Conservation (phyloP, 257 asterid genomes). For the Ligustrum vulgare region DNA sequence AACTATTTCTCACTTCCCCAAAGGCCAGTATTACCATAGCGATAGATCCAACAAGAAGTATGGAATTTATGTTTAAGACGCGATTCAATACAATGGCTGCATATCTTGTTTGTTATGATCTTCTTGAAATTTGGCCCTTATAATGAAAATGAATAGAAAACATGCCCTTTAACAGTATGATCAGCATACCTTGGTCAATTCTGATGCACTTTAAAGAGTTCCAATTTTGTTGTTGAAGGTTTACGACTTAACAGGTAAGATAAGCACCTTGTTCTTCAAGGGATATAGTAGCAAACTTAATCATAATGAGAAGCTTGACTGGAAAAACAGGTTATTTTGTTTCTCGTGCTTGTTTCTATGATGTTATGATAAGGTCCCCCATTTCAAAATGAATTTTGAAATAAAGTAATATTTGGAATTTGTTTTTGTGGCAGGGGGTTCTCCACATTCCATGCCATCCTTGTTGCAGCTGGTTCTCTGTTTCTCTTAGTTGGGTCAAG, state of each 20-base stretch:
- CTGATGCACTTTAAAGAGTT: conserved; percentile 25
- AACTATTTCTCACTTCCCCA: neutral
- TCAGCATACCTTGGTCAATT: conserved; percentile 22
- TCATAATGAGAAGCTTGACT: conserved; percentile 63
- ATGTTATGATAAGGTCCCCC: neutral
- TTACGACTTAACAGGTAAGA: conserved; percentile 70
- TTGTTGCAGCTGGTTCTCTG: conserved; percentile 64
- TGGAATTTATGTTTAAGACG: neutral
- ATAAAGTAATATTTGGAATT: neutral
- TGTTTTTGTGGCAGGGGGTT: conserved; percentile 63
- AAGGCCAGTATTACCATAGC: neutral
- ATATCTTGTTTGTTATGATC: neutral
- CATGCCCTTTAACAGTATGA: neutral
- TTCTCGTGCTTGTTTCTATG: conserved; percentile 9
- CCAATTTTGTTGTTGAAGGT: conserved; percentile 62
- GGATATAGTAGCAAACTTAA: conserved; percentile 71
- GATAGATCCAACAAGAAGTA: neutral
- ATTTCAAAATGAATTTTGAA: conserved; percentile 9
- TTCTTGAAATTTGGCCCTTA: conserved; percentile 16
- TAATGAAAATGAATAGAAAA: conserved; percentile 4
- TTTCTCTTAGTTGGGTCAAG: conserved; percentile 64
- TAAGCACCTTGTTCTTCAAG: conserved; percentile 56
- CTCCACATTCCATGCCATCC: conserved; percentile 85
- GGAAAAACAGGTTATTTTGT: conserved; percentile 79
- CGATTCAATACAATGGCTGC: neutral